Conservation (phyloP, 345 rosid species). For the Eutrema japonicum region DNA sequence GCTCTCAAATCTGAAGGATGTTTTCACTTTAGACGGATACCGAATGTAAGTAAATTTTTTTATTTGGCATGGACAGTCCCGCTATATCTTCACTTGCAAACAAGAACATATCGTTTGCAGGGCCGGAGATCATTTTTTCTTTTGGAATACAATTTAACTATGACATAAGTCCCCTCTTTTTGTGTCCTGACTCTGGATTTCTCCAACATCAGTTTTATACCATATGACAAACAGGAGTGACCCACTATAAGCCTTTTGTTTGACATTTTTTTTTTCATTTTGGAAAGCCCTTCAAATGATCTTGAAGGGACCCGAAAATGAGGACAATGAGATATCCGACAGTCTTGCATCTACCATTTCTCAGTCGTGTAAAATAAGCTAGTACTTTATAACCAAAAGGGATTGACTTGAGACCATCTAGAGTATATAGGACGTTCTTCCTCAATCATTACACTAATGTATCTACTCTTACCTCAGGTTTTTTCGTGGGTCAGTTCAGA, state of each 20-base stretch:
- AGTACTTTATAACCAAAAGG: not conserved
- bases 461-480: slow-evolving; percentile 57
- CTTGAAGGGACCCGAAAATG: no score
- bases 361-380: not conserved
- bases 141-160: not conserved
- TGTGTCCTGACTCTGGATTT: slow-evolving; percentile 14
- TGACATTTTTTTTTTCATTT: no score
- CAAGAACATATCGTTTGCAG: slow-evolving; percentile 21
- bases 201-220: not conserved
- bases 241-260: no score
- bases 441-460: slow-evolving; percentile 15
- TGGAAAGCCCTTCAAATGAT: no score
- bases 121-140: not conserved
- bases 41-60: slow-evolving; percentile 63
- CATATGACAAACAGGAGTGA: no score
- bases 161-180: slow-evolving; percentile 14
- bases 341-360: no score
- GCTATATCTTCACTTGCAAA: slow-evolving; percentile 18
- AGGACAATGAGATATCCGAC: no score
- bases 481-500: slow-evolving; percentile 84
- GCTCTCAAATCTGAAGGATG: slow-evolving; percentile 77
- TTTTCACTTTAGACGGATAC: slow-evolving; percentile 81
- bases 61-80: slow-evolving; percentile 19
- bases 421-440: slow-evolving; percentile 3
- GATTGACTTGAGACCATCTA: slow-evolving; percentile 7